Base-by-base conservation (phyloP, 148 eudicot genomes). In the Dysphania ambrosioides region DNA sequence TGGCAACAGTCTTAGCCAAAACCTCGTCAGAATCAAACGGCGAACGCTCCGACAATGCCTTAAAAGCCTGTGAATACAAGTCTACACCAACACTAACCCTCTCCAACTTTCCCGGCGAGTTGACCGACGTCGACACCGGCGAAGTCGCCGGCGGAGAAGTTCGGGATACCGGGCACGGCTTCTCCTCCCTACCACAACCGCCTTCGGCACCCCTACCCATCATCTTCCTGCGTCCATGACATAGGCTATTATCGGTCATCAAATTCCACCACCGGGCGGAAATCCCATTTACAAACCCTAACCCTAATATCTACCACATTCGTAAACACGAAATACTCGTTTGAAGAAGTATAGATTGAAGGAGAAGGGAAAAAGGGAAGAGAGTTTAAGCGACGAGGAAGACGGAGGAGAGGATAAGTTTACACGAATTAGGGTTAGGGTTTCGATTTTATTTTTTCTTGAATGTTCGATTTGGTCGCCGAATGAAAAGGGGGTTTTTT, bases 351-450 rank as follows among this genome's bases (percentile, higher is more conserved):
- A 13, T 38, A 32, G 49, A 32, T 41, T 30, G 23, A 69, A 47
- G 59, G 11, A 69, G 38, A 49, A 61, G 58, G 19, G 41, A 36
- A n/a, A n/a, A 67, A 66, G 31, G 35, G 40, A 53, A 57, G 55
- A 5, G 56, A 70, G 55, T 18, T 18, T 15, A 19, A 6, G 60
- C 4, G 23, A 31, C 24, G 59, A 56, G n/a, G 60, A 60, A 64
- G 35, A 44, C 26, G 55, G 19, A 21, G 26, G 24, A 16, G 53
- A 31, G 18, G 76, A 57, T 71, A 66, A 44, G 51, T 36, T 66
- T 73, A 26, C 53, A 81, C 80, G 84, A 88, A 75, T 86, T 87
- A 88, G 97, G 94, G 94, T 88, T 93, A 91, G 97, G 97, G 92
- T 86, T 93, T 82, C 75, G 68, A 83, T 75, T 74, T 80, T 77